Base-by-base conservation (phyloP, 2,329 filamentous ascomycete genomes). In the Colletotrichum chlorophyti region DNA sequence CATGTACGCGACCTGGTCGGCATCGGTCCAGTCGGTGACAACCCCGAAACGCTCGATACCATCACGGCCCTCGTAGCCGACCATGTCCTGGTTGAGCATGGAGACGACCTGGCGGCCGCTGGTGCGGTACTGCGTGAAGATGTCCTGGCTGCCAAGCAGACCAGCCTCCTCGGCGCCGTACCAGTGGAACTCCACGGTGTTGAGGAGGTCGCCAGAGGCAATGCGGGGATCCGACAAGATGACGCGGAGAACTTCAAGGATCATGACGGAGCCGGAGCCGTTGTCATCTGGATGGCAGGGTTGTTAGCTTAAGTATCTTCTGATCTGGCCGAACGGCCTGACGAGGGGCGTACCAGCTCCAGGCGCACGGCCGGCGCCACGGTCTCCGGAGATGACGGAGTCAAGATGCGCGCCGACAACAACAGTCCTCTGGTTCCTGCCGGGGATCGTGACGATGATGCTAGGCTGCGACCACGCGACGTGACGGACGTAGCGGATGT, bases 141-240 rank as follows among this genome's bases (percentile, higher is more conserved):
- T 72, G 27, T 72, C 74, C 26, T 91, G 89, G 55, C 86, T 90
- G 42, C 91, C 91, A 1, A 94, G 82, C 37, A 95, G 78, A 12
- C 91, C 91, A 8, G 88, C 90, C 70, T 95, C 91, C 66, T 95
- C 91, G 1, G 90, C 91, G 4, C 87, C 88, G 73, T 93, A 94
- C 90, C 90, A 95, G 71, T 94, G 90, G 72, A 94, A 94, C 74
- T 95, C 91, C 58, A 95, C 74, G 0, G 90, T 92, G 71, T 94
- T 93, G 61, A 83, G 75, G 7, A 83, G 85, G 58, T 84, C 80
- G 31, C 89, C 89, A 15, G 80, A 76, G 5, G 84, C 76, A 53
- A 93, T 81, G 37, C 84, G 80, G 8, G 85, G 76, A 31, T 87
- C 85, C 55, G 82, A 81, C 48, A 93, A 79, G 11, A 94, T 79